These are phyloP conservation scores for Trichoderma asperellum DNA, from an alignment of 2,329 filamentous ascomycete genomes.

Conservation along the genomic window DNA sequence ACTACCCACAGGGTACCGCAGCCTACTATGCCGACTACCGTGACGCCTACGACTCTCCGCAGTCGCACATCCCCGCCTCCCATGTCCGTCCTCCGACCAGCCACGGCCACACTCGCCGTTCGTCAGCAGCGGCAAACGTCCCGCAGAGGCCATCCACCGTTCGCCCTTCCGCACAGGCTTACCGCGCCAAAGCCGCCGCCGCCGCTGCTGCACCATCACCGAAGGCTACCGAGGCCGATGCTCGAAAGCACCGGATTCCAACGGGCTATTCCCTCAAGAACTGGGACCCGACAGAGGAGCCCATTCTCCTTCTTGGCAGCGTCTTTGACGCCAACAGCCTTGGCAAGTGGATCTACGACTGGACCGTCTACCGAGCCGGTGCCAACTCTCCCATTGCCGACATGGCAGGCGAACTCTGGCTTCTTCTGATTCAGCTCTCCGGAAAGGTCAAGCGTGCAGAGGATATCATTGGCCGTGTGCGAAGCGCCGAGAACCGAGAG, in stretches of 20 bases:
- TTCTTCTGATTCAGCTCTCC: conserved; percentile 88
- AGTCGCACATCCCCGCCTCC: conserved; percentile 43
- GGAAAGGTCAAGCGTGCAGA: conserved; percentile 93
- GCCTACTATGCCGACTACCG: conserved; percentile 44
- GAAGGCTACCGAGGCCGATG: conserved; percentile 63
- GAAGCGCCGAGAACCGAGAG: conserved; percentile 72
- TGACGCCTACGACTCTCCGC: conserved; percentile 49
- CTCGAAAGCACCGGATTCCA: conserved; percentile 73
- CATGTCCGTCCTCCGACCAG: conserved; percentile 47
- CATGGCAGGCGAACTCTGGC: conserved; percentile 92
- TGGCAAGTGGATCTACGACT: conserved; percentile 99
- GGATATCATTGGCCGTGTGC: conserved; percentile 73
- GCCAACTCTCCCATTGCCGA: conserved; percentile 83
- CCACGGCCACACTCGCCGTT: conserved; percentile 50
- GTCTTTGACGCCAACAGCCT: conserved; percentile 98
- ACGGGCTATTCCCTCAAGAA: conserved; percentile 94
- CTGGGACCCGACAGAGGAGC: conserved; percentile 93
- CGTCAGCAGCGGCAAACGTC: conserved; percentile 48
- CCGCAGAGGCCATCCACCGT: conserved; percentile 59
- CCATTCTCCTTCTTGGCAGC: conserved; percentile 90
- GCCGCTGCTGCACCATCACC: conserved; percentile 41
- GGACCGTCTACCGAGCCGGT: conserved; percentile 91
- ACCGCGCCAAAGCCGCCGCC: conserved; percentile 41
- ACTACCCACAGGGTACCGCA: conserved; percentile 56
- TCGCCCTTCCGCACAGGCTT: conserved; percentile 46